Evolutionary conservation across 2,329 filamentous ascomycete genomes (phyloP), one percentile per base, ranked within the genome.

Genomic region (Cordyceps pruinosa): DNA sequence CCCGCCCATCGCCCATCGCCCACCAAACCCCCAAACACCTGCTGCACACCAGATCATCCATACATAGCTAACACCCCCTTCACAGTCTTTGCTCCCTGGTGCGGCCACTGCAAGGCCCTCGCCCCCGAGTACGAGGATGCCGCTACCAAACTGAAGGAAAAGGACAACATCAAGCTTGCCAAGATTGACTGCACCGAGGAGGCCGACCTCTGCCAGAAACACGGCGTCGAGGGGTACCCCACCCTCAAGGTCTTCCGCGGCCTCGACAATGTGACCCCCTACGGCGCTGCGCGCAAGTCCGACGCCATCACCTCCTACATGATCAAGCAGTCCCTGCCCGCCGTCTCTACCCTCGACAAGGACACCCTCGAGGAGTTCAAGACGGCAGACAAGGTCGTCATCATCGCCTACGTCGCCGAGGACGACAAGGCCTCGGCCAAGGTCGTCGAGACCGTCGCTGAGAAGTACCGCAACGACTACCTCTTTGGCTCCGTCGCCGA

Each of bases 221-320:
- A 89, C 68, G 92, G 90, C 61, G 92, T 99, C 44, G 91, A 97
- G 81, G 94, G 94, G 64, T 99, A 99, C 82, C 94, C 94, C 61
- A 99, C 94, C 64, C 85, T 99, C 71, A 99, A 97, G 86, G 85
- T 99, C 77, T 99, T 99, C 91, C 90, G 93, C 68, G 93, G 94
- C 66, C 75, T 77, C 44, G 90, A 97, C 12, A 90, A 88, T 72
- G 76, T 90, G 71, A 80, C 83, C 63, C 87, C 92, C 62, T 99
- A 99, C 78, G 80, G 81, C 67, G 94, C 94, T 70, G 87, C 90
- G 75, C 85, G 94, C 74, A 96, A 97, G 81, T 87, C 92, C 63
- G 85, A 84, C 74, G 81, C 80, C 61, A 86, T 87, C 71, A 81
- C 82, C 48, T 87, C 86, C 26, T 97, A 96, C 82, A 99, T 99